phyloP scores from a whole-genome alignment of 169 alveolate genomes.

The Plasmodium falciparum region DNA sequence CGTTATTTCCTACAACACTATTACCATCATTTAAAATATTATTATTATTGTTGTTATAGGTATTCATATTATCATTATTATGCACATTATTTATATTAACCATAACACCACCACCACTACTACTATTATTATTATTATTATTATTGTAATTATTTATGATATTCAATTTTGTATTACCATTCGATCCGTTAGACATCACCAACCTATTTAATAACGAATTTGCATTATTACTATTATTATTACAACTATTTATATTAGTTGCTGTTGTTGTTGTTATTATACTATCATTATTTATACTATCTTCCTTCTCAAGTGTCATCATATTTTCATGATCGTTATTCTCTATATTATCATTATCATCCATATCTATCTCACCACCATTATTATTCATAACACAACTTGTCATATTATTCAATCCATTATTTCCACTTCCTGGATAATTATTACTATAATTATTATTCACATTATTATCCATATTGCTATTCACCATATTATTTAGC shows the following conservation, averaged over 20 bases:
- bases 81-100: too few species aligned
- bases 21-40: neutral
- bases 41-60: neutral
- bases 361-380: neutral
- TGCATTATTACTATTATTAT: neutral
- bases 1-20: neutral
- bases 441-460: neutral
- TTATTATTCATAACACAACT: neutral
- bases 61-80: neutral
- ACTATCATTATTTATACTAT: too few species aligned
- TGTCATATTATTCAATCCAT: neutral
- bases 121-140: neutral
- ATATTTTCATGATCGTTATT: neutral
- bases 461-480: neutral
- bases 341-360: conserved; percentile 2
- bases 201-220: neutral
- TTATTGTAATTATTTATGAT: neutral
- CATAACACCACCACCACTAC: neutral
- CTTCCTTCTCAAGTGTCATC: neutral
- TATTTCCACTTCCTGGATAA: neutral
- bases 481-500: neutral
- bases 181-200: too few species aligned
- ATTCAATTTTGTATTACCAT: neutral
- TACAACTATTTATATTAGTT: neutral
- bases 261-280: too few species aligned